Conservation (phyloP, 1,284 basidiomycete species). For the Mrakiaceae sp. region DNA sequence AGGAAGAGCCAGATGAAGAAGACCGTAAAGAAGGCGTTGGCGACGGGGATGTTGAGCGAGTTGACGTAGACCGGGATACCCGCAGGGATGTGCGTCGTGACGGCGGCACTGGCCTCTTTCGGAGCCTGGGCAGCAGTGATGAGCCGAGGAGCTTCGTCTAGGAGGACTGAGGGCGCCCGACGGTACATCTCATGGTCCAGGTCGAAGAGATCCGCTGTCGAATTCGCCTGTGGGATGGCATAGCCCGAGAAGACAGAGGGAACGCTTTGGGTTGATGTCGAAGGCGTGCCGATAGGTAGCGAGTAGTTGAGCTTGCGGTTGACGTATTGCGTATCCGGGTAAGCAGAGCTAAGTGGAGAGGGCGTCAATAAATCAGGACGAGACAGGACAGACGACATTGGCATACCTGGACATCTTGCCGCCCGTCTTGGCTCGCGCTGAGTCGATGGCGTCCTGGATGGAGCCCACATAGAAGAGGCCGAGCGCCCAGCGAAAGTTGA, state of each 20-base stretch:
- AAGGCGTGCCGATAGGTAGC: slow-evolving; percentile 36
- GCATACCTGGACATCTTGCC: slow-evolving; percentile 49
- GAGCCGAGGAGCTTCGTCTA: too few relatives aligned
- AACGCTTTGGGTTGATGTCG: neutral
- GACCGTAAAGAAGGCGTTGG: slow-evolving; percentile 72
- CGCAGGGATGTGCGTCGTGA: slow-evolving; percentile 41
- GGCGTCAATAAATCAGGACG: neutral
- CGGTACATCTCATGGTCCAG: too few relatives aligned
- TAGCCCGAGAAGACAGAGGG: slow-evolving; percentile 14
- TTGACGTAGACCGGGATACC: slow-evolving; percentile 73
- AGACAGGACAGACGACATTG: neutral
- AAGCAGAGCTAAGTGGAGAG: slow-evolving; percentile 38
- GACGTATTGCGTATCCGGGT: slow-evolving; percentile 48
- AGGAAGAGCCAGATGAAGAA: slow-evolving; percentile 60
- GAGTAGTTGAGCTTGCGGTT: slow-evolving; percentile 65
- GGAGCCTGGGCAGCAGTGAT: too few relatives aligned
- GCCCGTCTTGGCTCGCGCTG: slow-evolving; percentile 69
- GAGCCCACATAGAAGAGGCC: slow-evolving; percentile 59
- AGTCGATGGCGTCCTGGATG: slow-evolving; percentile 67
- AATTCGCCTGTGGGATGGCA: slow-evolving; percentile 25
- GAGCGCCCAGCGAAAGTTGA: slow-evolving; percentile 82
- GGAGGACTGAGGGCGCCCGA: too few relatives aligned
- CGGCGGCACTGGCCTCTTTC: too few relatives aligned
- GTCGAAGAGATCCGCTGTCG: too few relatives aligned
- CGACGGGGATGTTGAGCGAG: slow-evolving; percentile 56